Evolutionary conservation across 768 basidiomycete species (phyloP).

Genomic region (Tulasnella sp.): DNA sequence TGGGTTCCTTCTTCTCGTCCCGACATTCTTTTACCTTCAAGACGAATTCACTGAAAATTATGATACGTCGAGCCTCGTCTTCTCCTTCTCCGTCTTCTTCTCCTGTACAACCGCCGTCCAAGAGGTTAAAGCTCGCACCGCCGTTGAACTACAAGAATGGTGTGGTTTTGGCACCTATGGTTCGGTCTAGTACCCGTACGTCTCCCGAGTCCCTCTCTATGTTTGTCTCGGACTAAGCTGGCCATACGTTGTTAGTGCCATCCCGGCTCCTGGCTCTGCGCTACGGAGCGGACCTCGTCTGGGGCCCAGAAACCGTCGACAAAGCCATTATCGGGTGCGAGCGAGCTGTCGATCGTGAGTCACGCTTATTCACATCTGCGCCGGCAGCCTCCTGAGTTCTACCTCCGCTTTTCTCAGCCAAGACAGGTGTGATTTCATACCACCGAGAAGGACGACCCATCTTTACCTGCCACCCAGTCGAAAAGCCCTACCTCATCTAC

Average conservation of each 20-base stretch:
- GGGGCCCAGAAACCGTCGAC: conserved; percentile 97
- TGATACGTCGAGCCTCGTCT: conserved; percentile 23
- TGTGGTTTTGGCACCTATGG: conserved; percentile 97
- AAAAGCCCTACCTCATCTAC: conserved; percentile 92
- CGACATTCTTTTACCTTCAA: conserved; percentile 54
- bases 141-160: conserved; percentile 75
- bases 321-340: conserved; percentile 88
- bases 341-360: conserved; percentile 84
- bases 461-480: conserved; percentile 90
- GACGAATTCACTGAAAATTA: conserved; percentile 23
- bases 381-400: conserved; percentile 2
- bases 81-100: conserved; percentile 33
- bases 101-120: conserved; percentile 43
- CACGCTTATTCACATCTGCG: background rate
- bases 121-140: conserved; percentile 53
- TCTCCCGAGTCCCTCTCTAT: background rate
- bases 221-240: background rate
- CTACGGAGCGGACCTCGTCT: conserved; percentile 91
- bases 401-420: conserved; percentile 52
- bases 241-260: conserved; percentile 59
- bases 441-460: conserved; percentile 76
- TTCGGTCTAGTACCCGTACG: conserved; percentile 82
- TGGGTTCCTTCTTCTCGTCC: conserved; percentile 60
- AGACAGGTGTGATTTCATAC: conserved; percentile 86
- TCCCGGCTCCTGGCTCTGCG: conserved; percentile 85